phyloP scores from a whole-genome alignment of 768 basidiomycete species.

The Boletus eberwhitei region DNA sequence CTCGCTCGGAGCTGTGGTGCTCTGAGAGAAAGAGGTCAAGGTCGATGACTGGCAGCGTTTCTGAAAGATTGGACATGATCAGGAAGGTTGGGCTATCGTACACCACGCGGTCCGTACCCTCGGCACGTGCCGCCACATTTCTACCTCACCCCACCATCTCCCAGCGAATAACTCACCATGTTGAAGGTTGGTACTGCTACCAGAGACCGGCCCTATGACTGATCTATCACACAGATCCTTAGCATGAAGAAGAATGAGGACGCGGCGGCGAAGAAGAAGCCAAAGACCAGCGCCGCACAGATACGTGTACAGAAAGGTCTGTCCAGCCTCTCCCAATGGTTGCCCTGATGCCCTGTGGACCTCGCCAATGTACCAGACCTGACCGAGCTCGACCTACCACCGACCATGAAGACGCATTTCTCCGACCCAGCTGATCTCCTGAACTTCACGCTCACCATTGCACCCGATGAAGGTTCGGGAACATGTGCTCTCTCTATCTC shows the following conservation, averaged over 20 bases:
- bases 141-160: constrained; percentile 20
- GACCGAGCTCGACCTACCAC: constrained; percentile 93
- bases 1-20: constrained; percentile 42
- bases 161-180: constrained; percentile 30
- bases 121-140: constrained; percentile 32
- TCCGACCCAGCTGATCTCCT: constrained; percentile 91
- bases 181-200: constrained; percentile 37
- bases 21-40: constrained; percentile 65
- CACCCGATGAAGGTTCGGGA: constrained; percentile 87
- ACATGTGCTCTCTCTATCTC: background rate
- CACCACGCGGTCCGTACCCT: constrained; percentile 6
- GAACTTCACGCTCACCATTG: constrained; percentile 93
- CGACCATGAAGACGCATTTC: constrained; percentile 95
- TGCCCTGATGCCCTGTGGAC: constrained; percentile 4
- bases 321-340: background rate
- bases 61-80: constrained; percentile 41
- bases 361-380: constrained; percentile 54
- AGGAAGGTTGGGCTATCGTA: background rate
- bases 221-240: constrained; percentile 70
- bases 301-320: constrained; percentile 99
- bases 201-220: background rate
- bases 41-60: constrained; percentile 69
- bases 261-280: constrained; percentile 94
- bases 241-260: constrained; percentile 99
- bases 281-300: constrained; percentile 97